Conservation (phyloP, 805 yeast species). For the Ogataea saltuana region DNA sequence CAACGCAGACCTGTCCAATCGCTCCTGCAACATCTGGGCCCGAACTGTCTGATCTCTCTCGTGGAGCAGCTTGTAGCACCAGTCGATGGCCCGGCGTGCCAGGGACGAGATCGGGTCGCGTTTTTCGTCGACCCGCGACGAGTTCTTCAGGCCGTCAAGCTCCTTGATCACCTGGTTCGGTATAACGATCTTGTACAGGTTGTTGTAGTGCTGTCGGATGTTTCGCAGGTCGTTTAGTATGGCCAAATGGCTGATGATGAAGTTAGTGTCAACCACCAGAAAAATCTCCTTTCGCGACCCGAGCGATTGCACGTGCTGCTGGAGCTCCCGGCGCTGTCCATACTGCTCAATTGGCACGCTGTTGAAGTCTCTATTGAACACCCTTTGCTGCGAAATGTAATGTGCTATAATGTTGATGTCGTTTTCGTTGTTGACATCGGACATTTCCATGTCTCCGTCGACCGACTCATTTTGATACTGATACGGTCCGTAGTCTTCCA, state of each 20-base stretch:
- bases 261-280: slow-evolving; percentile 81
- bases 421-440: slow-evolving; percentile 19
- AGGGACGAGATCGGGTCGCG: slow-evolving; percentile 37
- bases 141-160: slow-evolving; percentile 76
- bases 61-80: slow-evolving; percentile 69
- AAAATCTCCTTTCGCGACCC: slow-evolving; percentile 21
- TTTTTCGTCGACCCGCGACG: slow-evolving; percentile 20
- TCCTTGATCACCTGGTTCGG: slow-evolving; percentile 75
- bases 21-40: slow-evolving; percentile 65
- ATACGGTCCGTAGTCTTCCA: neutral
- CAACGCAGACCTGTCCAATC: slow-evolving; percentile 42
- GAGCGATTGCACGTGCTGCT: neutral
- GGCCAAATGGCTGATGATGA: slow-evolving; percentile 66
- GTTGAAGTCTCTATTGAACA: slow-evolving; percentile 1
- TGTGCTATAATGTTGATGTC: slow-evolving; percentile 21
- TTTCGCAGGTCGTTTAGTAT: slow-evolving; percentile 54
- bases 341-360: neutral
- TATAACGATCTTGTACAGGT: slow-evolving; percentile 50
- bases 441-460: slow-evolving; percentile 19
- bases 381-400: slow-evolving; percentile 9
- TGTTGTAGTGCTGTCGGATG: slow-evolving; percentile 43
- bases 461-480: neutral
- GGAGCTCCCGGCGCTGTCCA: too few species aligned
- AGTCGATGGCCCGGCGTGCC: slow-evolving; percentile 71
- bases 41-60: slow-evolving; percentile 48